Percentiles rank a stretch among this genome's conserved stretches.
Evolutionary conservation across 257 asterid species (phyloP).

Genomic region (Salvia rosmarinus): DNA sequence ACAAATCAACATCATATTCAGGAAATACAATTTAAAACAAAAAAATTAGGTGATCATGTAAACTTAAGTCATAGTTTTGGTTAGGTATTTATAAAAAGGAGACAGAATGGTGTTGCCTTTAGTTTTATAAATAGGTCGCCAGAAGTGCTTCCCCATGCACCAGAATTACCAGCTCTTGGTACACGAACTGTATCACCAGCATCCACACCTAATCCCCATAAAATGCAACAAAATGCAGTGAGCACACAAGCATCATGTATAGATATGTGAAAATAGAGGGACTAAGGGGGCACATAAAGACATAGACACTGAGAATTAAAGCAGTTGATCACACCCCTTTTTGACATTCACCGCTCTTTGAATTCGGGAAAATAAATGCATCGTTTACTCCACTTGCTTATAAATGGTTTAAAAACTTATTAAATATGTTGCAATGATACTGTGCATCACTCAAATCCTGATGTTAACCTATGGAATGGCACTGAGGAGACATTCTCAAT

Average conservation of each 20-base stretch:
- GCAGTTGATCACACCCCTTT: too few species aligned
- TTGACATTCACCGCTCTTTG: too few species aligned
- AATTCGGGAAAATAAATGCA: too few species aligned
- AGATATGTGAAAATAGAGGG: neutral
- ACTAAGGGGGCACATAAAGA: too few species aligned
- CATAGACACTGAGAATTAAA: too few species aligned
- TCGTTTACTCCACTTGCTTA: too few species aligned
- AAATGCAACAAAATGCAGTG: slow-evolving; percentile 19
- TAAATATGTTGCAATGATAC: too few species aligned
- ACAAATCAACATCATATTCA: neutral
- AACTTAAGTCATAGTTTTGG: slow-evolving; percentile 6
- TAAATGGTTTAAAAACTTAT: too few species aligned
- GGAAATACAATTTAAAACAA: slow-evolving; percentile 6
- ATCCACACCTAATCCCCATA: slow-evolving; percentile 69
- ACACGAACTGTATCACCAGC: slow-evolving; percentile 83
- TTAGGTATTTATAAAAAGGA: slow-evolving; percentile 9
- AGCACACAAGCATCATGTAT: slow-evolving; percentile 24
- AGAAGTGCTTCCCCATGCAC: slow-evolving; percentile 63
- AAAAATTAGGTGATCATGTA: slow-evolving; percentile 18
- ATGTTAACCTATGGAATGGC: too few species aligned
- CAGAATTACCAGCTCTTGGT: slow-evolving; percentile 80
- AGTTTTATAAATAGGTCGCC: slow-evolving; percentile 73
- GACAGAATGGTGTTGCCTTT: slow-evolving; percentile 51
- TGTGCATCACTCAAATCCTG: too few species aligned
- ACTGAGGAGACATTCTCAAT: too few species aligned